A percentile compares a stretch with the other conserved stretches of the same genome.
phyloP scores from a whole-genome alignment of 129 eudicot genomes.

The Heracleum sosnowskyi region DNA sequence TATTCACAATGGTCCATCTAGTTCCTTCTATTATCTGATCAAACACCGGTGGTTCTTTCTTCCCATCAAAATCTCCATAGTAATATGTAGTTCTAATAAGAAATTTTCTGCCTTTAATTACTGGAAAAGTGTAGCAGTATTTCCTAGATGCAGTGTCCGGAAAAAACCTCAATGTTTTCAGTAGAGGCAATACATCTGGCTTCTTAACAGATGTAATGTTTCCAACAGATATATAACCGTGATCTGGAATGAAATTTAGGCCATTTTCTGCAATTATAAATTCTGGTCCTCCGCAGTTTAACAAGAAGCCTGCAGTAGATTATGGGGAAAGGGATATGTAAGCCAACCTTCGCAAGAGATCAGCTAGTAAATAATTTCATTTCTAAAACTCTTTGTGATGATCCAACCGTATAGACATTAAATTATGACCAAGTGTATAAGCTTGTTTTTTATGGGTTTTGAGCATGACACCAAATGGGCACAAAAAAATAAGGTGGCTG shows the following conservation, averaged over 20 bases:
- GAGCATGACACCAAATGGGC: background rate
- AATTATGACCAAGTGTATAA: background rate
- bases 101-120: conserved; percentile 37
- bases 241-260: conserved; percentile 43
- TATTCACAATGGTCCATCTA: conserved; percentile 66
- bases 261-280: conserved; percentile 27
- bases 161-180: conserved; percentile 57
- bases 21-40: conserved; percentile 85
- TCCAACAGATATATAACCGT: conserved; percentile 35
- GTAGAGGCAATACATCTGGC: conserved; percentile 34
- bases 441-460: background rate
- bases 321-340: background rate
- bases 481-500: background rate
- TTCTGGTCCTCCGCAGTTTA: conserved; percentile 59
- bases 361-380: background rate
- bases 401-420: background rate
- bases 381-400: background rate
- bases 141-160: conserved; percentile 38
- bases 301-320: conserved; percentile 36
- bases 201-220: conserved; percentile 38
- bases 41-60: conserved; percentile 62
- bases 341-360: background rate
- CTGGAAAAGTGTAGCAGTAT: conserved; percentile 60
- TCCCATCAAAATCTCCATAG: conserved; percentile 77
- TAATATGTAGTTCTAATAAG: conserved; percentile 66